Evolutionary conservation across 805 yeast genomes (phyloP).

Genomic region (Teunomyces cretensis): DNA sequence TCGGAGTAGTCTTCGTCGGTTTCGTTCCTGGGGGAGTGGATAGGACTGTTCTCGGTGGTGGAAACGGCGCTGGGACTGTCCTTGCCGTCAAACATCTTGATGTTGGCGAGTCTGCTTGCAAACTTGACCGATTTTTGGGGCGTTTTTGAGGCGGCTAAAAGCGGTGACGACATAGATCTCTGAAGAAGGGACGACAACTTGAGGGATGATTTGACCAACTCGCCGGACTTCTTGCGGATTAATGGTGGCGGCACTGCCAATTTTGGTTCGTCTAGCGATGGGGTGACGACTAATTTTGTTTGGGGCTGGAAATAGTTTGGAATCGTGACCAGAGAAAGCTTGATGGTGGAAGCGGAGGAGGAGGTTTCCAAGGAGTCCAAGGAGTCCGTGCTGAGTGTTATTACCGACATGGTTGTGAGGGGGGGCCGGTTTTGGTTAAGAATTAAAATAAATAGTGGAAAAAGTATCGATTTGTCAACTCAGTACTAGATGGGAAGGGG

Average conservation of each 20-base stretch:
- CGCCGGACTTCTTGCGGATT: constrained; percentile 19
- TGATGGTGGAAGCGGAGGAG: constrained; percentile 11
- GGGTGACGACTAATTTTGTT: background rate
- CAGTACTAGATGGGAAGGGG: background rate
- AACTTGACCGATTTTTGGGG: constrained; percentile 57
- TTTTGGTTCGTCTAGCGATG: background rate
- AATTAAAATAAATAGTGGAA: no score
- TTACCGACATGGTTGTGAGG: background rate
- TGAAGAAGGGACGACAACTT: constrained; percentile 20
- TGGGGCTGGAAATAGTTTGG: constrained; percentile 6
- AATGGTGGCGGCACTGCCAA: constrained; percentile 6
- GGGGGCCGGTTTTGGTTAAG: no score
- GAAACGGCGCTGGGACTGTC: constrained; percentile 68
- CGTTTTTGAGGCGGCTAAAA: constrained; percentile 11
- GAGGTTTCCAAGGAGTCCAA: constrained; percentile 9
- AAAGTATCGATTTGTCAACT: background rate
- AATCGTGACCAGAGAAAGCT: constrained; percentile 7
- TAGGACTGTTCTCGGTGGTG: constrained; percentile 49
- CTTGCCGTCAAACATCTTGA: constrained; percentile 61
- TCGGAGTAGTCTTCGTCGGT: constrained; percentile 4
- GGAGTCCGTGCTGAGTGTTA: constrained; percentile 10
- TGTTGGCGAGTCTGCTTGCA: constrained; percentile 57
- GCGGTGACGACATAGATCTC: constrained; percentile 28
- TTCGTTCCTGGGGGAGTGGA: constrained; percentile 27
- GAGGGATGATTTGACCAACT: constrained; percentile 24